Conservation (phyloP, 1,139 yeast genomes). For the Kodamaea anthophila region DNA sequence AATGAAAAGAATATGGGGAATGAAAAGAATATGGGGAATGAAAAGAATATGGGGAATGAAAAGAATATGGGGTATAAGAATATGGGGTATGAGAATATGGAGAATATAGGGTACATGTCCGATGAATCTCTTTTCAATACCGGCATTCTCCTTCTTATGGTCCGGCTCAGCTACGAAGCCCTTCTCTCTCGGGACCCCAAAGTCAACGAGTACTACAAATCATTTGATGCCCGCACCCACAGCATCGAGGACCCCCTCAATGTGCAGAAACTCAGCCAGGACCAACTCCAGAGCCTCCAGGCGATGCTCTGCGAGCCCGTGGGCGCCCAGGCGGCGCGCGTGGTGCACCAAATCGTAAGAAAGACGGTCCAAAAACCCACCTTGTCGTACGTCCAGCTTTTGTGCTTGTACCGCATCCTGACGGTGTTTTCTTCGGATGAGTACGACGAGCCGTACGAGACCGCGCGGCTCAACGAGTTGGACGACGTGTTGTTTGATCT, state of each 20-base stretch:
- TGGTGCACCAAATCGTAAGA: too few relatives aligned
- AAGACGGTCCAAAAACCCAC: conserved; percentile 6
- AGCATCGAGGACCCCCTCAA: conserved; percentile 3
- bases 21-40: too few relatives aligned
- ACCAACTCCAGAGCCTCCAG: conserved; percentile 3
- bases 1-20: too few relatives aligned
- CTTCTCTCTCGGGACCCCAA: conserved; percentile 14
- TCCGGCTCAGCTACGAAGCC: conserved; percentile 28
- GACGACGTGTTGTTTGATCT: conserved; percentile 12
- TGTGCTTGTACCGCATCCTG: conserved; percentile 7
- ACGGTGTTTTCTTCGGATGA: conserved; percentile 7
- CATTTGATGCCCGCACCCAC: conserved; percentile 3
- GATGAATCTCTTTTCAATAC: conserved; percentile 15
- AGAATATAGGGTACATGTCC: neutral
- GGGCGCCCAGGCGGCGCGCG: conserved; percentile 1
- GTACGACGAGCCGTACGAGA: conserved; percentile 9
- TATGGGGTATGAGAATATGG: too few relatives aligned
- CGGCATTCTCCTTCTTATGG: conserved; percentile 25
- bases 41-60: too few relatives aligned
- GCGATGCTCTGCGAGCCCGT: conserved; percentile 5
- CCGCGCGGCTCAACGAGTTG: conserved; percentile 9
- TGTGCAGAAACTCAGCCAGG: conserved; percentile 1
- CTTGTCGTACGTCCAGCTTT: conserved; percentile 7
- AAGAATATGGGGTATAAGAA: too few relatives aligned
- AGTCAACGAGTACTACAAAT: conserved; percentile 6